phyloP scores from a whole-genome alignment of 495 filamentous ascomycete genomes.

The Xylaria curta region DNA sequence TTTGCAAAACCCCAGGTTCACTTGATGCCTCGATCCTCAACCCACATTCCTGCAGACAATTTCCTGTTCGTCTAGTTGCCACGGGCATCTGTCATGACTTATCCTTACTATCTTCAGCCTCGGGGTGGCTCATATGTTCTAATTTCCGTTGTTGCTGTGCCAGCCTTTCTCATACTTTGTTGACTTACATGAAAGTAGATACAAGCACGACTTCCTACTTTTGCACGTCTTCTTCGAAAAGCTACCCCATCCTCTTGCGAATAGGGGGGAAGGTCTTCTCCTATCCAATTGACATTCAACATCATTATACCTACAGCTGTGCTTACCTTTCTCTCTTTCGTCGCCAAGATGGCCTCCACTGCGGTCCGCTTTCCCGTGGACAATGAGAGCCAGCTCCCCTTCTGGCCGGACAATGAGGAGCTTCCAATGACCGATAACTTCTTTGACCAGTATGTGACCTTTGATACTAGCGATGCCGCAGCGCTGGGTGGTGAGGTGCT shows the following conservation, averaged over 20 bases:
- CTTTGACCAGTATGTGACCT: conserved; percentile 56
- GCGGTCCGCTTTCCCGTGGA: conserved; percentile 40
- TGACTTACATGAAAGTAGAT: conserved; percentile 38
- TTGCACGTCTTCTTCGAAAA: conserved; percentile 28
- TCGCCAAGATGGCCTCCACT: conserved; percentile 40
- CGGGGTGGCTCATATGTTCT: conserved; percentile 35
- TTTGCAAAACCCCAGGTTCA: conserved; percentile 23
- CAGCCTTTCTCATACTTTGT: conserved; percentile 43
- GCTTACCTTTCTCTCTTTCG: conserved; percentile 30
- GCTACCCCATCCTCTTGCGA: conserved; percentile 16
- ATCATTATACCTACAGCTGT: conserved; percentile 22
- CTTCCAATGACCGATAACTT: conserved; percentile 47
- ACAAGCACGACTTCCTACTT: conserved; percentile 33
- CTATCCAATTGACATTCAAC: conserved; percentile 19
- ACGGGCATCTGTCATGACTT: conserved; percentile 37
- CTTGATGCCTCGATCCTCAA: conserved; percentile 37
- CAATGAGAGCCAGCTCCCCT: conserved; percentile 43
- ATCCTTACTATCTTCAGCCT: conserved; percentile 36
- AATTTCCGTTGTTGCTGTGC: conserved; percentile 43
- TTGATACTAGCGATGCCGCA: conserved; percentile 42
- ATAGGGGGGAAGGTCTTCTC: conserved; percentile 19
- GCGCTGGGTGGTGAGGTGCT: conserved; percentile 32
- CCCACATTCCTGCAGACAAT: conserved; percentile 39
- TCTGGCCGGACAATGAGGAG: conserved; percentile 45
- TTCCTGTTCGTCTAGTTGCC: conserved; percentile 36